Evolutionary conservation across 108 stramenopile species (phyloP).

Genomic region (Cyclotella kingstonii): DNA sequence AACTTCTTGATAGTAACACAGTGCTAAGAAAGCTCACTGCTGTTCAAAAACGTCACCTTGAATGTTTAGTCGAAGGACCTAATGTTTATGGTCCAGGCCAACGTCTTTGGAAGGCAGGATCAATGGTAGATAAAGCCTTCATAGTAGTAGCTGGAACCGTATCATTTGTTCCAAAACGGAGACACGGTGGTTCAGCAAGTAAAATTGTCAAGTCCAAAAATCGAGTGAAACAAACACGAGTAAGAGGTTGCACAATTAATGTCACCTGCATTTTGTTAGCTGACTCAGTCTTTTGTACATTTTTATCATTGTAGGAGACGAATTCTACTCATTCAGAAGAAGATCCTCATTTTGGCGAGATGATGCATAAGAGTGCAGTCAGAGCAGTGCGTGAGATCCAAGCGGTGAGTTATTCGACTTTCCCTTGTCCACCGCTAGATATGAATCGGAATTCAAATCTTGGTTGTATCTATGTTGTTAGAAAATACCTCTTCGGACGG

Average conservation of each 20-base stretch:
- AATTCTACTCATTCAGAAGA: constrained; percentile 2
- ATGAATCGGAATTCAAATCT: too few species aligned
- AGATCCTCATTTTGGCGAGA: constrained; percentile 16
- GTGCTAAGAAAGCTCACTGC: constrained; percentile 76
- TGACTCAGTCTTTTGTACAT: too few species aligned
- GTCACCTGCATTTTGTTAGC: neutral
- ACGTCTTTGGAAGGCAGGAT: constrained; percentile 74
- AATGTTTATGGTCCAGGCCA: constrained; percentile 71
- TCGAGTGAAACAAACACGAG: constrained; percentile 20
- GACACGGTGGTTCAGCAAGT: constrained; percentile 56
- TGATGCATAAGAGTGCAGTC: constrained; percentile 42
- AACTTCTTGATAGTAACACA: constrained; percentile 78
- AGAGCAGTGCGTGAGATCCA: constrained; percentile 57
- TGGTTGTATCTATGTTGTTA: too few species aligned
- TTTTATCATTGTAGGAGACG: neutral
- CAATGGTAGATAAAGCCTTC: constrained; percentile 77
- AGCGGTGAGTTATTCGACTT: constrained; percentile 22
- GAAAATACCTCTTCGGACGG: neutral
- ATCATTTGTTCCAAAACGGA: constrained; percentile 68
- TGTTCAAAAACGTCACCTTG: constrained; percentile 83
- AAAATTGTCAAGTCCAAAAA: neutral
- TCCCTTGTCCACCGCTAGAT: neutral
- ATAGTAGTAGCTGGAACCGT: constrained; percentile 80
- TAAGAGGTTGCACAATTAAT: neutral
- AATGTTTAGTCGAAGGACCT: constrained; percentile 79